These are phyloP conservation scores for Fusarium sp. DNA, from an alignment of 2,329 filamentous ascomycete genomes.

Conservation along the genomic window DNA sequence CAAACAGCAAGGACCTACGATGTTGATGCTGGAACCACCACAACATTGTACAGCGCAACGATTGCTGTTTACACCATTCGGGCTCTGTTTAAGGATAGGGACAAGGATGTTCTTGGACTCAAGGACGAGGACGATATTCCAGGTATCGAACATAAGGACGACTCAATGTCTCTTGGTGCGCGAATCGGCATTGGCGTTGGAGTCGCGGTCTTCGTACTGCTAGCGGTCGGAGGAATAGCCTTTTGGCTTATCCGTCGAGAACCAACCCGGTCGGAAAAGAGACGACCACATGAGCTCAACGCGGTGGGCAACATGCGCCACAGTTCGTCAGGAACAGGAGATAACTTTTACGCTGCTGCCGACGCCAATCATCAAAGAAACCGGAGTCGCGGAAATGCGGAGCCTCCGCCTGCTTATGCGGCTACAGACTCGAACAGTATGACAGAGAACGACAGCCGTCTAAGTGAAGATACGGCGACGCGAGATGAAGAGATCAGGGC, in stretches of 20 bases:
- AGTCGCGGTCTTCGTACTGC: slow-evolving; percentile 48
- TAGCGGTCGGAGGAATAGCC: slow-evolving; percentile 46
- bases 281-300: slow-evolving; percentile 43
- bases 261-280: slow-evolving; percentile 29
- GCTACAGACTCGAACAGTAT: slow-evolving; percentile 42
- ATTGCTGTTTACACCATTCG: slow-evolving; percentile 55
- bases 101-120: slow-evolving; percentile 52
- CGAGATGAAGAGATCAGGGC: slow-evolving; percentile 51
- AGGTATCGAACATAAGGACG: slow-evolving; percentile 29
- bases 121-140: slow-evolving; percentile 51
- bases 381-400: slow-evolving; percentile 28
- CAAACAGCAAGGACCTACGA: slow-evolving; percentile 52
- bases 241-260: slow-evolving; percentile 48
- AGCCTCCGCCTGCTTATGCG: slow-evolving; percentile 52
- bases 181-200: slow-evolving; percentile 54
- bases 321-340: slow-evolving; percentile 19
- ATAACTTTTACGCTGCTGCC: slow-evolving; percentile 32
- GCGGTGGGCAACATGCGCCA: slow-evolving; percentile 39
- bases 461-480: slow-evolving; percentile 39
- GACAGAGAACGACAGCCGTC: slow-evolving; percentile 39
- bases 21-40: slow-evolving; percentile 53
- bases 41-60: slow-evolving; percentile 54
- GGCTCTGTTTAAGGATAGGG: slow-evolving; percentile 54
- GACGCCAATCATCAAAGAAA: slow-evolving; percentile 33
- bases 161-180: slow-evolving; percentile 48